phyloP scores from a whole-genome alignment of 2,329 filamentous ascomycete genomes.

The Biscogniauxia sp. region DNA sequence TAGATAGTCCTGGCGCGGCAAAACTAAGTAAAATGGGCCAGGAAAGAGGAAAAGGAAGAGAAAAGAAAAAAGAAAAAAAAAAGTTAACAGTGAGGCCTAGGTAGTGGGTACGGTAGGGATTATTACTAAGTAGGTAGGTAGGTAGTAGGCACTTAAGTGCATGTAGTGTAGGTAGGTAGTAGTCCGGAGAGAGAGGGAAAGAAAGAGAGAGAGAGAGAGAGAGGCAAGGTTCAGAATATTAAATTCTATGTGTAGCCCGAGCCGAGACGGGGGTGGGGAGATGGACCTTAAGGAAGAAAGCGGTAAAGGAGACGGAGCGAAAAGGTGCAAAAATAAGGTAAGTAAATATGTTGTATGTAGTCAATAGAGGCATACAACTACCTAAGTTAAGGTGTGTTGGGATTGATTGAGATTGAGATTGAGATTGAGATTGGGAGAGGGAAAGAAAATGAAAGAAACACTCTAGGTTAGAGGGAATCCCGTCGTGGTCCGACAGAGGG shows the following conservation, averaged over 20 bases:
- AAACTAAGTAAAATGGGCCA: not conserved
- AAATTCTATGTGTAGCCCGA: not conserved
- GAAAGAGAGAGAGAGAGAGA: too few relatives aligned
- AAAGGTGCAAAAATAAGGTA: not conserved
- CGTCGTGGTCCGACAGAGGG: not conserved
- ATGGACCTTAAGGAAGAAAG: not conserved
- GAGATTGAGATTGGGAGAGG: conserved; percentile 3
- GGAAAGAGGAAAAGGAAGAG: too few relatives aligned
- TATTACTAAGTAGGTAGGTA: not conserved
- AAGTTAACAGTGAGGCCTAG: not conserved
- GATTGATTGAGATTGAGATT: not conserved
- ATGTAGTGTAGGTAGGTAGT: too few relatives aligned
- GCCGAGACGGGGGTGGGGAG: too few relatives aligned
- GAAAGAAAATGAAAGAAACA: not conserved
- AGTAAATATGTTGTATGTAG: not conserved
- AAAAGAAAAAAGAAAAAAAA: not conserved
- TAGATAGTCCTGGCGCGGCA: not conserved
- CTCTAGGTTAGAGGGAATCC: not conserved
- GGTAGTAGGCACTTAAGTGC: too few relatives aligned
- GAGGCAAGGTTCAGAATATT: too few relatives aligned
- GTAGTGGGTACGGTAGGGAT: not conserved
- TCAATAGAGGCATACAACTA: not conserved
- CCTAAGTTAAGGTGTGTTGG: too few relatives aligned
- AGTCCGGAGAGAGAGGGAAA: too few relatives aligned
- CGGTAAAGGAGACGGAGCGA: not conserved